phyloP scores from a whole-genome alignment of 208 protist genomes.

The Eutreptiella sp. region DNA sequence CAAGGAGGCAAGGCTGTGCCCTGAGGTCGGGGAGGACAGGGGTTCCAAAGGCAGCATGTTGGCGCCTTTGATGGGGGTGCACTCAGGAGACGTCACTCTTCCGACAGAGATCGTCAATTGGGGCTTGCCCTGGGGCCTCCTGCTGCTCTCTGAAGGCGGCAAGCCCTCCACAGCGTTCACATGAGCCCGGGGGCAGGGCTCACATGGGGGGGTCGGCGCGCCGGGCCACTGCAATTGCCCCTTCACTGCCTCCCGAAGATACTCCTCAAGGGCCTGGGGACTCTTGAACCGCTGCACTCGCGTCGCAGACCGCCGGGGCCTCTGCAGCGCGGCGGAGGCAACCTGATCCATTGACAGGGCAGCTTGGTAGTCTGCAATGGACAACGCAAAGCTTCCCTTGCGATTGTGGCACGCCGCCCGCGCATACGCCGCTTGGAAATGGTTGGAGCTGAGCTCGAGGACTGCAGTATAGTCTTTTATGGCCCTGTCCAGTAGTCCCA shows the following conservation, averaged over 20 bases:
- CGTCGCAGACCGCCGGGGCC: not conserved
- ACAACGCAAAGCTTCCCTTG: slow-evolving; percentile 54
- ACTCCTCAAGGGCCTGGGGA: slow-evolving; percentile 10
- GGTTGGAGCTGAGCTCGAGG: slow-evolving; percentile 47
- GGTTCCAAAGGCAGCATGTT: too few species aligned
- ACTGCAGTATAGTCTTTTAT: slow-evolving; percentile 55
- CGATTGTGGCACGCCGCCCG: slow-evolving; percentile 59
- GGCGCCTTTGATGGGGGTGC: too few species aligned
- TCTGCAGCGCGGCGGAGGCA: not conserved
- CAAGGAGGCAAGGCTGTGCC: too few species aligned
- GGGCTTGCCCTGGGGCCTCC: too few species aligned
- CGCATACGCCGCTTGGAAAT: slow-evolving; percentile 57
- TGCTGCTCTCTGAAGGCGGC: too few species aligned
- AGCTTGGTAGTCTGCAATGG: slow-evolving; percentile 67
- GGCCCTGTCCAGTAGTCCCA: slow-evolving; percentile 50
- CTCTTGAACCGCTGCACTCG: not conserved
- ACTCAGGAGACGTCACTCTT: too few species aligned
- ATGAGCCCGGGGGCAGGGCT: not conserved
- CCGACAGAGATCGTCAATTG: too few species aligned
- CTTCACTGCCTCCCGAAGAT: not conserved
- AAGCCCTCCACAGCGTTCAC: not conserved
- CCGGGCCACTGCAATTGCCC: not conserved
- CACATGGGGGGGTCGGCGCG: not conserved
- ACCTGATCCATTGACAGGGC: slow-evolving; percentile 49
- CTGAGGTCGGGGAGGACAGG: too few species aligned